A percentile compares a stretch with the other conserved stretches of the same genome.
Evolutionary conservation across 2,329 filamentous ascomycete species (phyloP).

Genomic region (Pseudogymnoascus sp.): DNA sequence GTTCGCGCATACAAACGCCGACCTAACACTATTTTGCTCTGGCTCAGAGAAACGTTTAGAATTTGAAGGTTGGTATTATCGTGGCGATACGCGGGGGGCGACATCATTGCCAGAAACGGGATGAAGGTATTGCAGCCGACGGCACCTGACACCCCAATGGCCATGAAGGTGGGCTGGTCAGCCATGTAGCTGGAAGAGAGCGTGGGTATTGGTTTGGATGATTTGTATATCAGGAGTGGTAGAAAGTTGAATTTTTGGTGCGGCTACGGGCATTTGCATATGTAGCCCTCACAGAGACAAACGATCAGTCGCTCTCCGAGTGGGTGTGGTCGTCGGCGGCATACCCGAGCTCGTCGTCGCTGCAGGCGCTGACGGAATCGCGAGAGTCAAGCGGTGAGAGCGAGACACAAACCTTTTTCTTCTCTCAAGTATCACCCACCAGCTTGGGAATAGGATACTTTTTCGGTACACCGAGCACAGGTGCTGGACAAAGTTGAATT

Average conservation of each 20-base stretch:
- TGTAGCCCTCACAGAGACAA: not conserved
- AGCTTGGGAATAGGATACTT: not conserved
- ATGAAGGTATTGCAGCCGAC: not conserved
- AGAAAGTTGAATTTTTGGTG: not conserved
- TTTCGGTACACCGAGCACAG: not conserved
- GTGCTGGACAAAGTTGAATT: not conserved
- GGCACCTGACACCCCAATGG: not conserved
- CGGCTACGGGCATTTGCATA: not conserved
- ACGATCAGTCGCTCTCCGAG: not conserved
- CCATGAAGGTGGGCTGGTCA: not conserved
- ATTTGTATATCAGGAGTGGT: not conserved
- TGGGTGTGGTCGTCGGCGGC: constrained; percentile 2
- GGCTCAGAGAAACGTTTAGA: not conserved
- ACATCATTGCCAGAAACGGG: not conserved
- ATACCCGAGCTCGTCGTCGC: not conserved
- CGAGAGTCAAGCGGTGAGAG: not conserved
- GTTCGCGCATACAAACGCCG: not conserved
- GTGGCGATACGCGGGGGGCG: not conserved
- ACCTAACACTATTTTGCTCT: constrained; percentile 2
- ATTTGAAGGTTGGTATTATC: not conserved
- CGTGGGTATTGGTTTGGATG: not conserved
- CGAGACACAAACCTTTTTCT: not conserved
- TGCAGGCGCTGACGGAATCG: not conserved
- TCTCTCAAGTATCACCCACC: not conserved
- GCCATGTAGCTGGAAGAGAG: not conserved